Percentiles rank a stretch among this genome's conserved stretches.
Evolutionary conservation across 106 monocot genomes (phyloP).

Genomic region (Cymbidium sinense): DNA sequence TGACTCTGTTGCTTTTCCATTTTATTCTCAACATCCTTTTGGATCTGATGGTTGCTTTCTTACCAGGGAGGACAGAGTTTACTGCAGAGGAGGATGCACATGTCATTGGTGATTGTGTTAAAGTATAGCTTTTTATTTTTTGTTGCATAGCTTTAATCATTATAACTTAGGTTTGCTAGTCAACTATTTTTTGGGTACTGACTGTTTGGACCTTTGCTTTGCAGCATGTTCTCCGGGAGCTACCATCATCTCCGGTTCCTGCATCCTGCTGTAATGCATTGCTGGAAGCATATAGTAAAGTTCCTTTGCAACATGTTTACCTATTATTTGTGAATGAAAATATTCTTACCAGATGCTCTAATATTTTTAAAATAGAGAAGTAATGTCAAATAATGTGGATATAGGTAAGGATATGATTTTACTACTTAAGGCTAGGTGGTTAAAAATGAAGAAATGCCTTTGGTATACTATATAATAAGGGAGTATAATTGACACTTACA

Average conservation of each 20-base stretch:
- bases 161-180: not conserved
- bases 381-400: too few relatives aligned
- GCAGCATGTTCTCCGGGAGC: constrained; percentile 94
- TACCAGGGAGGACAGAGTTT: constrained; percentile 81
- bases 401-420: too few relatives aligned
- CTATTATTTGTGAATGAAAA: not conserved
- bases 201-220: constrained; percentile 8
- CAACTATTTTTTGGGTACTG: not conserved
- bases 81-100: constrained; percentile 90
- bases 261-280: constrained; percentile 97
- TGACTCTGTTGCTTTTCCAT: not conserved
- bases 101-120: constrained; percentile 97
- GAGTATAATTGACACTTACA: not conserved
- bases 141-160: constrained; percentile 1
- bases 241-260: constrained; percentile 98
- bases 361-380: not conserved
- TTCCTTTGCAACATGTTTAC: not conserved
- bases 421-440: not conserved
- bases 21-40: constrained; percentile 4
- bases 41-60: constrained; percentile 11
- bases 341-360: not conserved
- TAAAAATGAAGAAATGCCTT: not conserved
- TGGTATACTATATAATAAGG: not conserved
- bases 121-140: constrained; percentile 34
- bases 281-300: constrained; percentile 82